These are phyloP conservation scores for Fusarium sp. DNA, from an alignment of 2,329 filamentous ascomycete genomes.

Conservation along the genomic window DNA sequence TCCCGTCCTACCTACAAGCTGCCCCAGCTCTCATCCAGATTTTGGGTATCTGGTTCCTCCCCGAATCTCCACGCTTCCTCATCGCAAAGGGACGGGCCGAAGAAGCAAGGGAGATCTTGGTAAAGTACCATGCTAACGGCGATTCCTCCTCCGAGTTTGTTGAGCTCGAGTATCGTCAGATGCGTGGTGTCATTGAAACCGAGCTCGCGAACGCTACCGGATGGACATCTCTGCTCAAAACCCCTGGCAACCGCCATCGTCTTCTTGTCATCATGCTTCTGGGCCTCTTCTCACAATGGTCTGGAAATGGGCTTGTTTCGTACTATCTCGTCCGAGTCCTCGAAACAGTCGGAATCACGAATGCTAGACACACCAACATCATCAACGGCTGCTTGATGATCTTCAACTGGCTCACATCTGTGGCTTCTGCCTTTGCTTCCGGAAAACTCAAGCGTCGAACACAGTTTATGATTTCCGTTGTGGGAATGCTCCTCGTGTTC, in stretches of 20 bases:
- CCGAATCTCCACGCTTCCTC: conserved; percentile 71
- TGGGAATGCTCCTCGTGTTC: conserved; percentile 30
- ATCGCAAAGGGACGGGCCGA: conserved; percentile 52
- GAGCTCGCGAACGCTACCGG: conserved; percentile 20
- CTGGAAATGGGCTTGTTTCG: conserved; percentile 19
- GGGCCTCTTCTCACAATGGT: conserved; percentile 34
- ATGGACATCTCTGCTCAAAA: conserved; percentile 14
- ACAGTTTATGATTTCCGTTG: conserved; percentile 25
- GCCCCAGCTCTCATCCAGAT: conserved; percentile 28
- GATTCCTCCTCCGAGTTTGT: conserved; percentile 5
- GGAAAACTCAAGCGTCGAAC: conserved; percentile 28
- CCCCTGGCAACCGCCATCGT: conserved; percentile 17
- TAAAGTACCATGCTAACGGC: conserved; percentile 18
- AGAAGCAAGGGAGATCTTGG: conserved; percentile 45
- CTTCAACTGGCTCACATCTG: conserved; percentile 35
- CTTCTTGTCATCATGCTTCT: conserved; percentile 17
- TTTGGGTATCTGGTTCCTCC: conserved; percentile 59
- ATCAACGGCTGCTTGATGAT: conserved; percentile 34
- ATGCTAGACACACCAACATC: conserved; percentile 19
- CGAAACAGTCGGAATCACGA: conserved; percentile 16
- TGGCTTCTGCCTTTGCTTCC: conserved; percentile 18
- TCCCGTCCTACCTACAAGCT: conserved; percentile 42
- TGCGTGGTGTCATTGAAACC: conserved; percentile 25
- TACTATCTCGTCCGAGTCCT: conserved; percentile 25
- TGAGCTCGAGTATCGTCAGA: conserved; percentile 25